Evolutionary conservation across 805 yeast genomes (phyloP).

Genomic region (Candida bentonensis): DNA sequence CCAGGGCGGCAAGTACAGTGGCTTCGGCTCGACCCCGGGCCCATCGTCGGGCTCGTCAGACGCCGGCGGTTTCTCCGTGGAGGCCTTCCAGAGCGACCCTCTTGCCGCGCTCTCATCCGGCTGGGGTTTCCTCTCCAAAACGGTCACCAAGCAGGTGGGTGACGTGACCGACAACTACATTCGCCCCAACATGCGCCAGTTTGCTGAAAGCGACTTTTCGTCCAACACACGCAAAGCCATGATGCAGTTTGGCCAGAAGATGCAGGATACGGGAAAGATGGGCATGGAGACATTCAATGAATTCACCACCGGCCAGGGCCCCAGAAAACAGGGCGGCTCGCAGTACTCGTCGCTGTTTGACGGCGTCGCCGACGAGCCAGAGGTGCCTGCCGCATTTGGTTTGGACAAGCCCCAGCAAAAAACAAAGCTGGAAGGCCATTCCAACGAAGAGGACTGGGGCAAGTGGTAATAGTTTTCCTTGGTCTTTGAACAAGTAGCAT

Average conservation of each 20-base stretch:
- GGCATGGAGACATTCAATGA: conserved; percentile 55
- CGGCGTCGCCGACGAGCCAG: conserved; percentile 30
- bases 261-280: conserved; percentile 73
- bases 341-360: conserved; percentile 33
- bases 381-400: conserved; percentile 45
- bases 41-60: conserved; percentile 7
- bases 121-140: conserved; percentile 72
- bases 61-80: conserved; percentile 10
- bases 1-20: conserved; percentile 85
- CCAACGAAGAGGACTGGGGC: conserved; percentile 15
- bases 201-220: conserved; percentile 67
- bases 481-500: no score
- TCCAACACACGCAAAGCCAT: conserved; percentile 83
- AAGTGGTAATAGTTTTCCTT: no score
- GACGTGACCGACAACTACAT: conserved; percentile 83
- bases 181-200: conserved; percentile 76
- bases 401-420: conserved; percentile 40
- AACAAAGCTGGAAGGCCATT: conserved; percentile 39
- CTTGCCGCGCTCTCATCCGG: conserved; percentile 83
- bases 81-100: conserved; percentile 50
- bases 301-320: conserved; percentile 32
- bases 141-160: conserved; percentile 61
- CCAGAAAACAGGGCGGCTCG: conserved; percentile 19
- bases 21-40: conserved; percentile 66
- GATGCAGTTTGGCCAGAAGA: conserved; percentile 88